These are phyloP conservation scores for Marasmius fiardii DNA, from an alignment of 1,284 basidiomycete species.

Conservation along the genomic window DNA sequence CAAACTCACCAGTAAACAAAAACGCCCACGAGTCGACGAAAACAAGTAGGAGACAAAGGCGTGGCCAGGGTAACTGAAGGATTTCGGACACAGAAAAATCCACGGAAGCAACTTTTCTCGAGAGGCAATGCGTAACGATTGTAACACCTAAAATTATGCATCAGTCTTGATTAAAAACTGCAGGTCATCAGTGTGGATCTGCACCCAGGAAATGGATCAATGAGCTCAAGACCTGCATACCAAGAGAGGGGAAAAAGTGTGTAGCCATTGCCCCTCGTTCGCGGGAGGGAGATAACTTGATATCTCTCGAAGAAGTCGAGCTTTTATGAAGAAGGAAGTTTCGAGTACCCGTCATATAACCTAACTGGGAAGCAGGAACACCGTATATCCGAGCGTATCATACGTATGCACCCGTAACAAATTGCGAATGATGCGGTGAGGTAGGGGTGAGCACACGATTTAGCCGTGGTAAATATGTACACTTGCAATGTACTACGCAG, in stretches of 20 bases:
- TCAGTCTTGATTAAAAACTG: no score
- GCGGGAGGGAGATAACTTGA: neutral
- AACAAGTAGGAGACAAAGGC: conserved; percentile 27
- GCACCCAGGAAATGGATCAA: conserved; percentile 29
- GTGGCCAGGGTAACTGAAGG: conserved; percentile 27
- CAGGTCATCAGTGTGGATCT: neutral
- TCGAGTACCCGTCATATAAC: neutral
- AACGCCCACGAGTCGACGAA: conserved; percentile 34
- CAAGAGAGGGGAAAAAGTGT: conserved; percentile 24
- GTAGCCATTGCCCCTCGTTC: conserved; percentile 8
- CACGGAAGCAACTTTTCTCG: conserved; percentile 22
- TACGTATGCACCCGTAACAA: neutral
- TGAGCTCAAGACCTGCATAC: conserved; percentile 26
- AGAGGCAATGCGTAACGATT: conserved; percentile 31
- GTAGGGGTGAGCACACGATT: no score
- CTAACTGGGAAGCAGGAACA: neutral
- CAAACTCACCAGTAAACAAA: conserved; percentile 28
- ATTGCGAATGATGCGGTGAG: no score
- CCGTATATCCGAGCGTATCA: neutral
- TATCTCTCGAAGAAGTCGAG: neutral
- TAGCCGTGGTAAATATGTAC: no score
- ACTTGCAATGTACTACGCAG: no score
- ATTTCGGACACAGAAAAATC: conserved; percentile 20
- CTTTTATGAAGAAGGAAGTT: neutral
- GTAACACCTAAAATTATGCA: no score